Evolutionary conservation across 768 basidiomycete genomes (phyloP).

Genomic region (Suillus paluster): DNA sequence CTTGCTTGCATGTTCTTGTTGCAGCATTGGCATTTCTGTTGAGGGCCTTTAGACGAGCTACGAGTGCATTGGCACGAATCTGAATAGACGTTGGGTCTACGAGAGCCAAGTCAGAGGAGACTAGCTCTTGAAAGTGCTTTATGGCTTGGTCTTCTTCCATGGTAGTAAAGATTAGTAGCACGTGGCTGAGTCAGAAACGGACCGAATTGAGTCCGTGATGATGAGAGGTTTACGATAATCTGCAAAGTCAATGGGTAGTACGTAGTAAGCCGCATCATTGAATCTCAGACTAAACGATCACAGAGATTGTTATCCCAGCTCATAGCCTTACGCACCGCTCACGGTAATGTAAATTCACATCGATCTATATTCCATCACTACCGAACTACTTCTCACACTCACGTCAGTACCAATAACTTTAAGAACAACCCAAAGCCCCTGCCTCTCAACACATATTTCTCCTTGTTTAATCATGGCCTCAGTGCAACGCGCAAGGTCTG

Average conservation of each 20-base stretch:
- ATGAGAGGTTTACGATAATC: neutral
- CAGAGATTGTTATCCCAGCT: slow-evolving; percentile 9
- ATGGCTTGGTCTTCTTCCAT: slow-evolving; percentile 55
- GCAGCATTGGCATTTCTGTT: slow-evolving; percentile 75
- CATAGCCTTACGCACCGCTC: slow-evolving; percentile 16
- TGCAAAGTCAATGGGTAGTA: too few relatives aligned
- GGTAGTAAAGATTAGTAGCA: slow-evolving; percentile 4
- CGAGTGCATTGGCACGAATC: slow-evolving; percentile 73
- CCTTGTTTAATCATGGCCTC: slow-evolving; percentile 25
- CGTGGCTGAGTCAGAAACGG: slow-evolving; percentile 7
- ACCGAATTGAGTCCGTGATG: slow-evolving; percentile 11
- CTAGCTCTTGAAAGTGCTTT: slow-evolving; percentile 66
- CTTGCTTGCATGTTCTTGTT: slow-evolving; percentile 73
- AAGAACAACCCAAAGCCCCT: slow-evolving; percentile 17
- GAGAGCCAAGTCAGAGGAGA: slow-evolving; percentile 52
- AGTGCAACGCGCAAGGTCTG: slow-evolving; percentile 65
- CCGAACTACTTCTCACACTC: slow-evolving; percentile 22
- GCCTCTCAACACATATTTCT: slow-evolving; percentile 11
- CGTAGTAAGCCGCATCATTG: neutral
- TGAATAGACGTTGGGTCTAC: slow-evolving; percentile 49
- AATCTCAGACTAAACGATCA: slow-evolving; percentile 4
- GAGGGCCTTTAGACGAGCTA: slow-evolving; percentile 78
- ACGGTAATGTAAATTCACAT: slow-evolving; percentile 12
- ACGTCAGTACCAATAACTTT: slow-evolving; percentile 29
- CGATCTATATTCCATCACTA: neutral